Evolutionary conservation across 352 stramenopile genomes (phyloP).

Genomic region (Albugo laibachii): DNA sequence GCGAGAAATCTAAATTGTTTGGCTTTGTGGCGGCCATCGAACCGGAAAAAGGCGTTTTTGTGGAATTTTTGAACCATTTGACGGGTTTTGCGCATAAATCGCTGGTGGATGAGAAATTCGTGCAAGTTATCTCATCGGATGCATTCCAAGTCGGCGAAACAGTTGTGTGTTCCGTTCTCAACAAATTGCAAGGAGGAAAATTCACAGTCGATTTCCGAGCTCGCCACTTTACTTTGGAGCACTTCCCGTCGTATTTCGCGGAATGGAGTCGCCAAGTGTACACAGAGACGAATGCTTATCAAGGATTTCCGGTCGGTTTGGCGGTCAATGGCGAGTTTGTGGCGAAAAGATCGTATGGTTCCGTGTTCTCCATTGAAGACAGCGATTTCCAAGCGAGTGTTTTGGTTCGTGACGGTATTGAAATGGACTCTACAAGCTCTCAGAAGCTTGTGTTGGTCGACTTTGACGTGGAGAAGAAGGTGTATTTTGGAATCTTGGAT

Average conservation of each 20-base stretch:
- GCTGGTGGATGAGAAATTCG: conserved; percentile 56
- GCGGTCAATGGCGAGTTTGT: conserved; percentile 70
- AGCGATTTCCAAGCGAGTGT: conserved; percentile 35
- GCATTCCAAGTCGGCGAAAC: conserved; percentile 78
- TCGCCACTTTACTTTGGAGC: neutral
- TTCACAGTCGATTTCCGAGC: conserved; percentile 60
- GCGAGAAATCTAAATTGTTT: conserved; percentile 12
- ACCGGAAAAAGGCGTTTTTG: conserved; percentile 57
- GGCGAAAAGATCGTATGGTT: conserved; percentile 64
- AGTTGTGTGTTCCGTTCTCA: conserved; percentile 58
- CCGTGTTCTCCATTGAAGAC: conserved; percentile 62
- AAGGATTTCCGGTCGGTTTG: conserved; percentile 20
- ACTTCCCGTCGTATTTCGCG: too few species aligned
- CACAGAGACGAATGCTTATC: neutral
- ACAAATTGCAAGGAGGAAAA: conserved; percentile 35
- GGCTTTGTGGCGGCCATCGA: conserved; percentile 69
- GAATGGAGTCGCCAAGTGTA: too few species aligned
- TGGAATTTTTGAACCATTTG: conserved; percentile 77
- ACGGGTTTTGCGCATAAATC: conserved; percentile 61
- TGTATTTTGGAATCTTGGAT: conserved; percentile 43
- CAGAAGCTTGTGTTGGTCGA: conserved; percentile 67
- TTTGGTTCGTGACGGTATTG: conserved; percentile 27
- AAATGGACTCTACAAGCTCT: conserved; percentile 2
- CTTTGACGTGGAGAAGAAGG: conserved; percentile 72
- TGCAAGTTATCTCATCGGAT: conserved; percentile 38